Base-by-base conservation (phyloP, 2,329 filamentous ascomycete genomes). In the Colletotrichum tanaceti region DNA sequence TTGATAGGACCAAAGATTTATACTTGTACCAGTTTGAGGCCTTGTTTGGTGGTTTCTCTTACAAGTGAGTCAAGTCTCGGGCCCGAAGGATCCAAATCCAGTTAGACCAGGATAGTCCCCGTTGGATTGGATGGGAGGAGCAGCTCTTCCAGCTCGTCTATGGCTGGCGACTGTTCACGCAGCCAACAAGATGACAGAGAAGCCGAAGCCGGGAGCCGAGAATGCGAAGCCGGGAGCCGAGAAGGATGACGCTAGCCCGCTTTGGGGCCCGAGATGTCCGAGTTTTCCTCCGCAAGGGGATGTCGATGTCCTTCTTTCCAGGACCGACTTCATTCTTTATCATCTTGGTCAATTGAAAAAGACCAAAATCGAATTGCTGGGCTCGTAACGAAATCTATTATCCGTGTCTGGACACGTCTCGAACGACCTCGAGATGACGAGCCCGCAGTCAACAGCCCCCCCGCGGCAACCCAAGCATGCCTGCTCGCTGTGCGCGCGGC, bases 401-500 rank as follows among this genome's bases (percentile, higher is more conserved):
- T n/a, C n/a, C n/a, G 13, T 20, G 22, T 20, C 9, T 1, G 18
- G 11, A 22, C 13, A 11, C 0, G 9, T 2, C n/a, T 16, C 20
- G 11, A 32, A 7, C 13, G 13, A 32, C 7, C n/a, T 22, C 9
- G 9, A 14, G 4, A 62, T 62, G 58, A 18, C 38, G 7, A 22
- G 49, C 9, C 53, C 38, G 20, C 35, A 63, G 24, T 13, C 43
- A 22, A 22, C 20, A 20, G 9, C 11, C 5, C 20, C 39, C 32
- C 57, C 58, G 49, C 28, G 38, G 39, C 20, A 53, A 13, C 57
- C 58, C 13, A 71, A 66, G n/a, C 54, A 50, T 41, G 63, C 76
- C 43, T 82, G 80, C 67, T 70, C 79, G 52, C 71, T 75, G 2
- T 82, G 80, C 67, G 75, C 79, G 46, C 77, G 77, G 32, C 75